phyloP scores from a whole-genome alignment of 78 protist genomes.

The Polysphondylium violaceum region DNA sequence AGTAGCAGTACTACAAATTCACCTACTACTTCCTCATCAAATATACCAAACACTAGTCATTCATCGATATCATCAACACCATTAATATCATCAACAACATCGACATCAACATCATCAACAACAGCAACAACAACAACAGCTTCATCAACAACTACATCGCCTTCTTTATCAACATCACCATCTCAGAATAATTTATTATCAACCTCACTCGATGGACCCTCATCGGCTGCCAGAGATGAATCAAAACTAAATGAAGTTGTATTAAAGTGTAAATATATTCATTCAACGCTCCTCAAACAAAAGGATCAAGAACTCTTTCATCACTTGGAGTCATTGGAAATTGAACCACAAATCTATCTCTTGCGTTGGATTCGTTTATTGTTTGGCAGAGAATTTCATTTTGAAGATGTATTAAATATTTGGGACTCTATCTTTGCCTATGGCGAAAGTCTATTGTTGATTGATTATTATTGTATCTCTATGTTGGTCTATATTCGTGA shows the following conservation, averaged over 20 bases:
- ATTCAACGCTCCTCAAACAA: conserved; percentile 32
- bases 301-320: conserved; percentile 55
- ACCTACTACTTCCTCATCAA: background rate
- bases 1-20: background rate
- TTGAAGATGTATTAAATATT: conserved; percentile 83
- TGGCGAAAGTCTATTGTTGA: conserved; percentile 45
- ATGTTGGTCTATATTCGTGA: conserved; percentile 85
- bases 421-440: conserved; percentile 90
- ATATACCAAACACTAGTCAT: background rate
- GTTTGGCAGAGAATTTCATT: conserved; percentile 90
- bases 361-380: conserved; percentile 88
- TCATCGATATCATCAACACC: background rate
- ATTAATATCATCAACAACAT: background rate
- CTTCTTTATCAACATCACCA: background rate
- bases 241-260: conserved; percentile 49
- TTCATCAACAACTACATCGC: conserved; percentile 5
- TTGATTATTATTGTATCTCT: conserved; percentile 82
- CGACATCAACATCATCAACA: background rate
- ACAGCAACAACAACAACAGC: background rate
- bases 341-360: conserved; percentile 84
- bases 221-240: background rate
- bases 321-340: conserved; percentile 50
- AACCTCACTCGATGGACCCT: background rate
- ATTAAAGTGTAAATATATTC: conserved; percentile 64
- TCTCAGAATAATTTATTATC: background rate